Base-by-base conservation (phyloP, 345 rosid species). In the Psidium guajava region DNA sequence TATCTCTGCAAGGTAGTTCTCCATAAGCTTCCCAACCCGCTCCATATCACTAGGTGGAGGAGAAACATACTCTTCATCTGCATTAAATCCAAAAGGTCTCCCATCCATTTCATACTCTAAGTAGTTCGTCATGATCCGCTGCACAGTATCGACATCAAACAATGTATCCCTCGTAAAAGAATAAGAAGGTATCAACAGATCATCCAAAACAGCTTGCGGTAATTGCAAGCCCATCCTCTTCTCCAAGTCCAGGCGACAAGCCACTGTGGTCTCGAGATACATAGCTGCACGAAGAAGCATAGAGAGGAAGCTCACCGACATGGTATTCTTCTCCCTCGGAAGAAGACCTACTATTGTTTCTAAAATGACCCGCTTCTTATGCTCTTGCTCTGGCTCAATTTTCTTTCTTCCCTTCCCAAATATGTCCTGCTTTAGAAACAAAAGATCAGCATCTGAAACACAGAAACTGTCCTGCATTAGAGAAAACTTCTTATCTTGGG, bases 241-340 rank as follows among this genome's bases (percentile, higher is more conserved):
- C 89, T 97, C 99, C 87, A 97, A 89, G 88, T 94, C 99, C 57
- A 97, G 96, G 75, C 98, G 90, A 87, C 99, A 97, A 89, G 98
- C 98, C 75, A 97, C 92, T 11, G 98, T 97, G 85, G 99, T 95
- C 88, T 97, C 95, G 1, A 97, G 96, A 90, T 93, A 93, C 85
- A 94, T 94, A 10, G 98, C 93, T 28, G 99, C 95, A 0, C 98
- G 93, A 81, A 95, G 95, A 88, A 97, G 91, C 98, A 95, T 91
- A 0, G 99, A 97, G 4, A 97, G 93, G 90, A 97, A 97, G 88
- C 98, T 95, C 51, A 97, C 98, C 0, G 99, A 95, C 91, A 95
- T 82, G 81, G 92, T 92, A 86, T 94, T 92, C 75, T 86, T 91
- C 91, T 97, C 98, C 89, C 94, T 92, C 13, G 99, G 99, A 53